Base-by-base conservation (phyloP, 1,284 basidiomycete genomes). In the Cryptococcus amylolentus region DNA sequence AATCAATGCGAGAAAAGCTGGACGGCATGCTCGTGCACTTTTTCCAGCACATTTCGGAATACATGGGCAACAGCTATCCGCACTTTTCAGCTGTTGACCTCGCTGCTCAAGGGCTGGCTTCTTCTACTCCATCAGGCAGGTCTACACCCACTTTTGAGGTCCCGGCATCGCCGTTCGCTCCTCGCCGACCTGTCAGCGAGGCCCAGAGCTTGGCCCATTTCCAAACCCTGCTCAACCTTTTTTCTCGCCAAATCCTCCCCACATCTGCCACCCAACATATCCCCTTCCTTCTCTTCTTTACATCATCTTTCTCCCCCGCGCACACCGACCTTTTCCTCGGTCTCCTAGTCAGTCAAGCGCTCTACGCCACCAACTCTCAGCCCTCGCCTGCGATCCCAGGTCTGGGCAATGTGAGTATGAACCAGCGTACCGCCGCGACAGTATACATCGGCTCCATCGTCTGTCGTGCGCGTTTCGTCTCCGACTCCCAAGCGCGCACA, bases 211-310 rank as follows among this genome's bases (percentile, higher is more conserved):
- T 75, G 5, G 73, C 82, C 0, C 88, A 89, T 66, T 98, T 98
- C 75, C 85, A 91, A 69, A 85, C 87, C 13, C 85, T 99, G 12
- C 84, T 98, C 48, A 86, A 87, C 63, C 90, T 97, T 63, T 99
- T 98, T 71, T 89, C 95, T 69, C 87, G 91, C 38, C 86, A 87
- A 46, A 92, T 99, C 69, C 84, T 99, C 46, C 88, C 88, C 38
- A 98, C 96, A 0, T 95, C 95, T 80, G 92, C 94, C 72, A 97
- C 92, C 0, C 89, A 95, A 43, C 95, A 98, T 74, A 94, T 93
- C 1, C 96, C 98, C 68, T 99, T 99, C 78, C 82, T 98, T 58
- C 71, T 98, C 46, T 99, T 98, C 81, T 95, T 91, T 87, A 92
- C 88, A 71, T 84, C 91, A 23, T 96, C 94, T 1, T 85, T 96